These are phyloP conservation scores for Cornus controversa DNA, from an alignment of 148 eudicot species.

Conservation along the genomic window DNA sequence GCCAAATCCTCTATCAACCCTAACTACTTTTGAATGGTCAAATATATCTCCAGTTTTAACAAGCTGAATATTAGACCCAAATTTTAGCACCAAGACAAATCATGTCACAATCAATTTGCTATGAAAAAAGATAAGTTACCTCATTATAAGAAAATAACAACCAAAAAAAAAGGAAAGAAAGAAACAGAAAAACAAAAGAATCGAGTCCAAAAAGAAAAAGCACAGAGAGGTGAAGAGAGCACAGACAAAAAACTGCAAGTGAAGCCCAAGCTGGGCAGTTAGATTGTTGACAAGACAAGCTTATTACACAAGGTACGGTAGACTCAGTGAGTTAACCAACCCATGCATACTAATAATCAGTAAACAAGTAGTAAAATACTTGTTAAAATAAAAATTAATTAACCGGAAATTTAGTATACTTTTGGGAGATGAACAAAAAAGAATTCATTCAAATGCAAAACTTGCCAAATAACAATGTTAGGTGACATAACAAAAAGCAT, in stretches of 20 bases:
- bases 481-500: neutral
- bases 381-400: neutral
- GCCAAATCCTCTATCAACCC: constrained; percentile 81
- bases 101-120: constrained; percentile 2
- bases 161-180: neutral
- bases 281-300: neutral
- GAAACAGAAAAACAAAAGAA: neutral
- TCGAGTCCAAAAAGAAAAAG: too few relatives aligned
- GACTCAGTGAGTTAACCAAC: neutral
- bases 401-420: neutral
- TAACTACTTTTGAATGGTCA: constrained; percentile 68
- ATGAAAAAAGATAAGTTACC: constrained; percentile 1
- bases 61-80: constrained; percentile 43
- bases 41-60: constrained; percentile 75
- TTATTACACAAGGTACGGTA: neutral
- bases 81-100: constrained; percentile 5
- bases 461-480: neutral
- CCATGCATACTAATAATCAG: neutral
- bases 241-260: neutral
- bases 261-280: neutral
- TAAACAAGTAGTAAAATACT: neutral
- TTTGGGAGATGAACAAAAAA: neutral
- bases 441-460: neutral
- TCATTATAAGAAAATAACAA: neutral
- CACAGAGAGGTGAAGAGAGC: neutral